Base-by-base conservation (phyloP, 2,329 filamentous ascomycete genomes). In the Aspergillus sp. region DNA sequence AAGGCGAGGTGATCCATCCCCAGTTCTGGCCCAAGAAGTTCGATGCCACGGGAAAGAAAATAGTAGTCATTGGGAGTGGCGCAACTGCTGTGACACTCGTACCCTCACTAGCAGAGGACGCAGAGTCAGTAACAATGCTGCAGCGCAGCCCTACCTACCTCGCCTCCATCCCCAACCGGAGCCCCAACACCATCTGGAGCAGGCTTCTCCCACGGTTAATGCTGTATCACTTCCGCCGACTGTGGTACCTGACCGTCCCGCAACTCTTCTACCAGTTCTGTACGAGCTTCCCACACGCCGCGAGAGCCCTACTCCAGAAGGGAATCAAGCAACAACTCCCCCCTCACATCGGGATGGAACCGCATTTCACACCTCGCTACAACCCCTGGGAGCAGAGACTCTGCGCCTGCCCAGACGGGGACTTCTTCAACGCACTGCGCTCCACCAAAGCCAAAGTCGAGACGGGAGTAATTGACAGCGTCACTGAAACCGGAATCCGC, bases 21-120 rank as follows among this genome's bases (percentile, higher is more conserved):
- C 88, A 90, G 65, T 89, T 88, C 71, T 91, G 89, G 89, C 87
- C 87, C 0, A 75, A 86, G 49, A 80, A 85, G 34, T 74, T 88
- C 49, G 82, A 89, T 68, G 86, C 87, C 68, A 73, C 78, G 5
- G 78, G 78, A 69, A 90, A 91, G 72, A 81, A 83, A 27, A 79
- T 93, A 30, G 80, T 89, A 47, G 77, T 92, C 55, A 83, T 93
- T 60, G 89, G 89, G 9, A 87, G 83, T 12, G 90, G 90, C 3
- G 90, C 90, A 3, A 93, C 90, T 0, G 87, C 89, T 9, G 75
- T 92, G 46, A 93, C 90, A 0, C 78, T 95, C 0, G 68, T 93
- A 4, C 90, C 90, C 0, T 81, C 78, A 39, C 75, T 93, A 37
- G 83, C 85, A 0, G 76, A 88, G 42, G 83, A 81, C 33, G 89